Percentiles rank a stretch among this genome's conserved stretches.
phyloP scores from a whole-genome alignment of 305 asterid species.

The Stenogyne calaminthoides region DNA sequence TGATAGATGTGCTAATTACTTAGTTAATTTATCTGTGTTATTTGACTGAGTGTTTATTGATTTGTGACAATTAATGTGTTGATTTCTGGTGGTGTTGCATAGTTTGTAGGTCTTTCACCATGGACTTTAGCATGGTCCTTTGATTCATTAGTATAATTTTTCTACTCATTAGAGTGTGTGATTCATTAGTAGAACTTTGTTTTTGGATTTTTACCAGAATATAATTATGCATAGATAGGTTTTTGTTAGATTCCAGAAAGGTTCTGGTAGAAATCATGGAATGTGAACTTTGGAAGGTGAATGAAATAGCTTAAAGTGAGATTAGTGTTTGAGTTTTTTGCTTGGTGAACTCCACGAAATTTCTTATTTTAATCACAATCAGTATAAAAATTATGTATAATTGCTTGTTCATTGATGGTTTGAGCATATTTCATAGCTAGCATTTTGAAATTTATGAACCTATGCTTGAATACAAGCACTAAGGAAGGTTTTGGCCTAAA shows the following conservation, averaged over 20 bases:
- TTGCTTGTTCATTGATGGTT: neutral
- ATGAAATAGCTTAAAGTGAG: neutral
- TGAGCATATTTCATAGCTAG: neutral
- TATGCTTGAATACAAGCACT: neutral
- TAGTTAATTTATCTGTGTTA: neutral
- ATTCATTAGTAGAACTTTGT: neutral
- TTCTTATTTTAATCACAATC: neutral
- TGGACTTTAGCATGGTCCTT: neutral
- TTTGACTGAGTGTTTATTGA: neutral
- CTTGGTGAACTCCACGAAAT: neutral
- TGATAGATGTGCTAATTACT: slow-evolving; percentile 10
- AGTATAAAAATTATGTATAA: neutral
- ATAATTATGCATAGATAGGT: neutral
- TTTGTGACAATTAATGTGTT: neutral
- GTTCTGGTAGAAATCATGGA: neutral
- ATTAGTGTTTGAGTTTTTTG: neutral
- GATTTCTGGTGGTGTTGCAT: neutral
- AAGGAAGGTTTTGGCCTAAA: neutral
- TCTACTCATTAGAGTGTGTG: neutral
- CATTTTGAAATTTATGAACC: neutral
- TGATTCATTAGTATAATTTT: neutral
- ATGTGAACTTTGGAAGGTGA: neutral
- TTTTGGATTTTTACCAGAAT: neutral
- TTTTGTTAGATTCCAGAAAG: neutral
- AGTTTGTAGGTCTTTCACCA: neutral